Evolutionary conservation across 768 basidiomycete species (phyloP).

Genomic region (Lactarius indigo): DNA sequence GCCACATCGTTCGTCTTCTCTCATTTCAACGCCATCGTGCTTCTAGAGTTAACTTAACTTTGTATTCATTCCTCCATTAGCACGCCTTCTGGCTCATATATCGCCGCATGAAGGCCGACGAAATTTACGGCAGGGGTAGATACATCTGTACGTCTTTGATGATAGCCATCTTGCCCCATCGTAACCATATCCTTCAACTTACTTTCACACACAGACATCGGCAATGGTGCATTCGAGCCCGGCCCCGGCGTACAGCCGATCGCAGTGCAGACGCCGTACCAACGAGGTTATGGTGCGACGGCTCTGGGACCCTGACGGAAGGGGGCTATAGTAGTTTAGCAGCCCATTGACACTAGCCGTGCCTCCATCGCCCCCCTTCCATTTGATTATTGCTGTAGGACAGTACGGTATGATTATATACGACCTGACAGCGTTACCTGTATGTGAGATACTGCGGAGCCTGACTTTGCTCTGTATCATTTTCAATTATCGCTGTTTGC

Average conservation of each 20-base stretch:
- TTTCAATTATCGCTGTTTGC: background rate
- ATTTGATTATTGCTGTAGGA: too few relatives aligned
- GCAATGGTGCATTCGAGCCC: constrained; percentile 30
- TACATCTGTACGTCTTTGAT: constrained; percentile 59
- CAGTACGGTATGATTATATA: background rate
- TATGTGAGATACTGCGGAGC: background rate
- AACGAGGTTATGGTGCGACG: constrained; percentile 13
- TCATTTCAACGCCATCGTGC: background rate
- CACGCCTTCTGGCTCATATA: constrained; percentile 92
- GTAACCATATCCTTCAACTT: background rate
- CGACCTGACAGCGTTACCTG: background rate
- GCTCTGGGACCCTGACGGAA: background rate
- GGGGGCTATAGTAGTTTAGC: background rate
- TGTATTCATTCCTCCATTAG: constrained; percentile 29
- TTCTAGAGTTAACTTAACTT: background rate
- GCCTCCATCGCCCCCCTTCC: too few relatives aligned
- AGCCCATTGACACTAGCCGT: background rate
- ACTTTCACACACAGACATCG: constrained; percentile 29
- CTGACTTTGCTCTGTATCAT: background rate
- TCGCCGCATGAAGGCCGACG: constrained; percentile 85
- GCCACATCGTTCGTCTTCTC: constrained; percentile 42
- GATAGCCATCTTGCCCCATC: background rate
- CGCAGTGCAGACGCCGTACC: constrained; percentile 7
- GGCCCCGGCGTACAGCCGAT: background rate
- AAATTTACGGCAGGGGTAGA: constrained; percentile 71